Evolutionary conservation across 2,329 filamentous ascomycete genomes (phyloP).

Genomic region (Botrytis porri): DNA sequence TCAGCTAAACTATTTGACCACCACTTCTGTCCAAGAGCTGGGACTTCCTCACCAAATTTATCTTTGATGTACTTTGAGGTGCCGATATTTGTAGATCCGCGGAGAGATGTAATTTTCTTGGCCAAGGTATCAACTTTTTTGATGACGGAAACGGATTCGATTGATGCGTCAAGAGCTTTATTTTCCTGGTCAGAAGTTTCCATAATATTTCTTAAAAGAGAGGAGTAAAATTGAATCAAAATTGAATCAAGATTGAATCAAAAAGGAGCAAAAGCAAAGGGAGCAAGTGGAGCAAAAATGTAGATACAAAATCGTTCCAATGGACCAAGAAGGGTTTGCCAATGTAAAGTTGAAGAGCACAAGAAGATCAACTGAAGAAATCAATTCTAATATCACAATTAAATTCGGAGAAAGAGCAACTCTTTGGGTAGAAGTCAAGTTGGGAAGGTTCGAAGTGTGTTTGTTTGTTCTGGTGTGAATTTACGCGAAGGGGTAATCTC

Average conservation of each 20-base stretch:
- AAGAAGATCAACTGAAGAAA: background rate
- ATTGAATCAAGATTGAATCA: conserved; percentile 14
- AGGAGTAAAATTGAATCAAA: conserved; percentile 4
- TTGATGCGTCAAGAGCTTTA: conserved; percentile 24
- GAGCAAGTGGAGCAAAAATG: conserved; percentile 29
- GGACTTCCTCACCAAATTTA: background rate
- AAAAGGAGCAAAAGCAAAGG: conserved; percentile 12
- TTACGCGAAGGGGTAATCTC: background rate
- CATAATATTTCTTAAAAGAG: conserved; percentile 28
- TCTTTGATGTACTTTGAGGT: conserved; percentile 28
- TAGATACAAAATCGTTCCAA: conserved; percentile 38
- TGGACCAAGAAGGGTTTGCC: conserved; percentile 36
- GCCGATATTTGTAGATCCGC: conserved; percentile 28
- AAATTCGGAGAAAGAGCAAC: background rate
- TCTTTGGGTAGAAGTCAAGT: background rate
- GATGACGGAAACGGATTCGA: conserved; percentile 33
- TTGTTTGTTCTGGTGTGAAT: background rate
- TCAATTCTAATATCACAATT: background rate
- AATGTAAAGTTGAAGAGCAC: background rate
- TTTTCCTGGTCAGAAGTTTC: conserved; percentile 23
- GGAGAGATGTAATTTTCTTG: background rate
- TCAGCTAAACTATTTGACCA: background rate
- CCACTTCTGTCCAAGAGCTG: background rate
- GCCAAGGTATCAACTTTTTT: background rate
- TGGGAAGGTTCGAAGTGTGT: background rate